Evolutionary conservation across 768 basidiomycete species (phyloP).

Genomic region (Termitomyces sp.): DNA sequence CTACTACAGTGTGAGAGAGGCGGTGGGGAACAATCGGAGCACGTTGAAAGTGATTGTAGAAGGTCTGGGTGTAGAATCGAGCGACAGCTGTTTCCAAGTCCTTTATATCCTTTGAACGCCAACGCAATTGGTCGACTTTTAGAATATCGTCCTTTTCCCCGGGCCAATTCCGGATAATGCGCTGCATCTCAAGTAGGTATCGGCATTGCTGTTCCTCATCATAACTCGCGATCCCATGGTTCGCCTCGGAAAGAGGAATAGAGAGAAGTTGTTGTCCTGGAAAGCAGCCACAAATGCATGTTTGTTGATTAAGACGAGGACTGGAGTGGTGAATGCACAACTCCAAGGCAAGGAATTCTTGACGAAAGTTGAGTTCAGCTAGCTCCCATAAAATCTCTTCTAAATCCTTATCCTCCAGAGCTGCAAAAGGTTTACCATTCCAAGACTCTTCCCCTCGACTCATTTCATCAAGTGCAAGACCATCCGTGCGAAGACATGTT

Average conservation of each 20-base stretch:
- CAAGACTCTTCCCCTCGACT: background rate
- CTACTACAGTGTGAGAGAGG: background rate
- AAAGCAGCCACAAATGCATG: conserved; percentile 3
- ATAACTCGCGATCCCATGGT: conserved; percentile 4
- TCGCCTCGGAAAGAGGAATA: background rate
- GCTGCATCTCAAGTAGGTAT: conserved; percentile 1
- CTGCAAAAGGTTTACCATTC: background rate
- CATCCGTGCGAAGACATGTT: background rate
- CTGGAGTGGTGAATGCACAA: background rate
- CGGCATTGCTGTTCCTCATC: background rate
- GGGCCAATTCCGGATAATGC: conserved; percentile 1
- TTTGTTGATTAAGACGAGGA: background rate
- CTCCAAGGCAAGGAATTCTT: conserved; percentile 16
- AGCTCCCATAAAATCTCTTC: conserved; percentile 16
- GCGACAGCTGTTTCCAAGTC: conserved; percentile 1
- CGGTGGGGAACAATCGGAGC: conserved; percentile 4
- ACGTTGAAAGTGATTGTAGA: conserved; percentile 8
- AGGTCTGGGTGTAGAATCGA: conserved; percentile 1
- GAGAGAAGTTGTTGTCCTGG: background rate
- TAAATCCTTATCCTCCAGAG: background rate
- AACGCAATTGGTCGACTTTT: background rate
- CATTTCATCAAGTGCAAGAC: background rate
- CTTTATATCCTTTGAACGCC: background rate
- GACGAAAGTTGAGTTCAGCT: conserved; percentile 14
- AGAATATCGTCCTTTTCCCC: background rate